Evolutionary conservation across 768 basidiomycete genomes (phyloP).

Genomic region (Rhodotorula toruloides): DNA sequence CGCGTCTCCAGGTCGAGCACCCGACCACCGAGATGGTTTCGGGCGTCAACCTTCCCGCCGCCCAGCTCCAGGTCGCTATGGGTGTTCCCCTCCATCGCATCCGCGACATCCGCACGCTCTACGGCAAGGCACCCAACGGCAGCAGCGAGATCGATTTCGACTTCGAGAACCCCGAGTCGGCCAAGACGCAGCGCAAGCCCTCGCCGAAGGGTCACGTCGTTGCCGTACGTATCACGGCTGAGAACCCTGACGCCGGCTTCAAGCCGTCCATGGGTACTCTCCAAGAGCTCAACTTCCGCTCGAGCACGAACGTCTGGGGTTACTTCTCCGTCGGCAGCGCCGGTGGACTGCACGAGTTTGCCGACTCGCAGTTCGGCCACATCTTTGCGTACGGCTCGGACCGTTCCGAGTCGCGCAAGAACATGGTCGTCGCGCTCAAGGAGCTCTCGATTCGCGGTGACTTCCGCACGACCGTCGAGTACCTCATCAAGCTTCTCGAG

Average conservation of each 20-base stretch:
- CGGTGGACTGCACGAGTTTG: conserved; percentile 96
- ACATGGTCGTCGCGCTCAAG: conserved; percentile 98
- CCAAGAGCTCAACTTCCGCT: conserved; percentile 98
- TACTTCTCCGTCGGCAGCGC: conserved; percentile 96
- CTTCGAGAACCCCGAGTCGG: conserved; percentile 80
- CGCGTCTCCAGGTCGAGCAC: conserved; percentile 98
- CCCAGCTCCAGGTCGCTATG: conserved; percentile 97
- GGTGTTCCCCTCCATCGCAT: conserved; percentile 93
- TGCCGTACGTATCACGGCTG: conserved; percentile 97
- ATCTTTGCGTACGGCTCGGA: conserved; percentile 97
- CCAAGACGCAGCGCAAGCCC: conserved; percentile 85
- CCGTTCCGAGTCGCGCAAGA: conserved; percentile 88
- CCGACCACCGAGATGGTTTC: conserved; percentile 99
- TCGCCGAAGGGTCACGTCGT: conserved; percentile 97
- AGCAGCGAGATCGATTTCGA: conserved; percentile 95
- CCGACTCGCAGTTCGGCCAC: conserved; percentile 98
- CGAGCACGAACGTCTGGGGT: conserved; percentile 98
- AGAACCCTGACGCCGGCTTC: conserved; percentile 99
- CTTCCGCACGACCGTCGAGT: conserved; percentile 97
- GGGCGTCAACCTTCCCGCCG: conserved; percentile 94
- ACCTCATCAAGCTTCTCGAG: conserved; percentile 94
- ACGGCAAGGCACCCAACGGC: conserved; percentile 85
- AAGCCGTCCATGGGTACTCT: conserved; percentile 88
- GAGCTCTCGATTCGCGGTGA: conserved; percentile 98
- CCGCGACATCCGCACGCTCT: conserved; percentile 88